Evolutionary conservation across 495 filamentous ascomycete species (phyloP).

Genomic region (Talaromyces liani): DNA sequence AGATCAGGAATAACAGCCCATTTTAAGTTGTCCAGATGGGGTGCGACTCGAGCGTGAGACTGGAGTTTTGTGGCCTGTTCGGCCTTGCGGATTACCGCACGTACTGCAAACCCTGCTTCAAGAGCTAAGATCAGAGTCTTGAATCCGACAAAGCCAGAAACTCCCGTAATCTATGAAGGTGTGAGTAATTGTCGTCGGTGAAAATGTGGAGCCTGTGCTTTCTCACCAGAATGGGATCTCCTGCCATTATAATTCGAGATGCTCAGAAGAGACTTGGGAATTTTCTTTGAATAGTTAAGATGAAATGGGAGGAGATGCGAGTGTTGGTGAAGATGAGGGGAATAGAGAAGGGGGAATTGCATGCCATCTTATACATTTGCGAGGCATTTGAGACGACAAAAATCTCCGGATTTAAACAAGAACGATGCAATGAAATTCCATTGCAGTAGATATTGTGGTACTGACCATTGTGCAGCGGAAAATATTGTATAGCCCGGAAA

Average conservation of each 20-base stretch:
- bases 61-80: conserved; percentile 13
- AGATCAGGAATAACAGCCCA: conserved; percentile 23
- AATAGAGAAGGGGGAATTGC: background rate
- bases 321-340: background rate
- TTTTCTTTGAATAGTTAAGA: background rate
- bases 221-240: background rate
- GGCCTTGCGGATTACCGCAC: conserved; percentile 19
- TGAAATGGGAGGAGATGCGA: background rate
- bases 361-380: background rate
- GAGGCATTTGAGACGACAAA: background rate
- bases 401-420: background rate
- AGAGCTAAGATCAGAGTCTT: conserved; percentile 19
- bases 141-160: conserved; percentile 24
- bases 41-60: conserved; percentile 6
- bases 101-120: conserved; percentile 17
- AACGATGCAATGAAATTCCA: background rate
- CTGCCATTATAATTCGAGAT: background rate
- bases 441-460: background rate
- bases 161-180: conserved; percentile 16
- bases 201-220: background rate
- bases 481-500: background rate
- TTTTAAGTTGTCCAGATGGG: background rate
- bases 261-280: background rate
- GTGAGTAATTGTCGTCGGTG: background rate
- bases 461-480: background rate